Base-by-base conservation (phyloP, 805 yeast species). In the Zygotorulaspora sp. region DNA sequence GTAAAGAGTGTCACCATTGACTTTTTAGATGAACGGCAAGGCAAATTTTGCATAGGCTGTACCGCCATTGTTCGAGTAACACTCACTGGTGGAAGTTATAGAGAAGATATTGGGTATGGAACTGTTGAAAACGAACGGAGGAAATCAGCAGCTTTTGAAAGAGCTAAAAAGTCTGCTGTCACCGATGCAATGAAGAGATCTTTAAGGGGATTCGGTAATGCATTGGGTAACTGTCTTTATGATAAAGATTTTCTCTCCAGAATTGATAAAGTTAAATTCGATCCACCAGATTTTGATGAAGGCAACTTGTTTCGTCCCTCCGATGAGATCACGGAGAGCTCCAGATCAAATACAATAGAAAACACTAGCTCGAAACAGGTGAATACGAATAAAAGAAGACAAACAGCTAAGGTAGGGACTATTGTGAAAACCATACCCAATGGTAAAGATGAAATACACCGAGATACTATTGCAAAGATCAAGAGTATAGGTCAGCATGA, bases 91-190 rank as follows among this genome's bases (percentile, higher is more conserved):
- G 95, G 95, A 0, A 75, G 90, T 0, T 83, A 63, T 50, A 84
- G 83, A 51, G 94, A 84, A 53, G 95, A 84, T 61, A 75, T 83
- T 30, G 95, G 95, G 0, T 84, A 83, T 56, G 95, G 95, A n/a
- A 78, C 78, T 33, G 76, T 80, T 12, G 92, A 84, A 32, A 83
- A 82, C 55, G 83, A 85, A 30, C 73, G 76, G 34, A 70, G 78
- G 15, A 80, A 80, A 52, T 77, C 88, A 1, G 74, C 74, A 61
- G 94, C 92, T 0, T 83, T 83, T 56, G 95, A 84, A 51, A 83
- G 84, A 50, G 83, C 89, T 40, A 83, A 80, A 59, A 84, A 84
- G 50, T 89, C 85, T 47, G 92, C 92, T 1, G 76, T 80, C 31
- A 84, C 95, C 0, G 95, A 84, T 63, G 95, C 85, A 0, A 61